phyloP scores from a whole-genome alignment of 345 rosid genomes.

The Euphorbia pulcherrima region DNA sequence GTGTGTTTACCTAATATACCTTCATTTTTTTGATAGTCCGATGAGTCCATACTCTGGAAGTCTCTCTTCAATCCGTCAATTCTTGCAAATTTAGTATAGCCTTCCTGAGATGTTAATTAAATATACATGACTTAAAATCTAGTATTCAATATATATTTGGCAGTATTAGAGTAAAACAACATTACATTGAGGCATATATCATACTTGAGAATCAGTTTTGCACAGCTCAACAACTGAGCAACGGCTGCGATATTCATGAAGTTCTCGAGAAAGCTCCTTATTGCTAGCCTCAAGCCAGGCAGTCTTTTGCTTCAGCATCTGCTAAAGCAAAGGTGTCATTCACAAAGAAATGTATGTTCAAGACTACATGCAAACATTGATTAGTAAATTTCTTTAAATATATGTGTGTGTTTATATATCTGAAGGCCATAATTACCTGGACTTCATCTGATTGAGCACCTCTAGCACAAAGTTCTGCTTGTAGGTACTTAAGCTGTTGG shows the following conservation, averaged over 20 bases:
- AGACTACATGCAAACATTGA: not conserved
- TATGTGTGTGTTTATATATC: too few relatives aligned
- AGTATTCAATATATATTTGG: not conserved
- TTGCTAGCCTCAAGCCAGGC: slow-evolving; percentile 91
- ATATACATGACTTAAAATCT: not conserved
- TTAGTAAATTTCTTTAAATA: too few relatives aligned
- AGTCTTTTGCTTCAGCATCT: slow-evolving; percentile 89
- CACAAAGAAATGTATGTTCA: not conserved
- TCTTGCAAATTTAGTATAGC: slow-evolving; percentile 50
- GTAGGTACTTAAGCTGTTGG: slow-evolving; percentile 83
- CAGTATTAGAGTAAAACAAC: not conserved
- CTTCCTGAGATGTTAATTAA: slow-evolving; percentile 50
- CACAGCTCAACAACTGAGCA: slow-evolving; percentile 44
- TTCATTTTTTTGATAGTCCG: slow-evolving; percentile 76
- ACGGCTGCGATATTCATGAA: slow-evolving; percentile 73
- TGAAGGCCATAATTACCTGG: slow-evolving; percentile 46
- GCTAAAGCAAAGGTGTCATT: not conserved
- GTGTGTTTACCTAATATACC: slow-evolving; percentile 47
- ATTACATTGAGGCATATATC: slow-evolving; percentile 20
- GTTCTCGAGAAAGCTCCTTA: slow-evolving; percentile 86
- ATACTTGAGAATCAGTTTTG: slow-evolving; percentile 72
- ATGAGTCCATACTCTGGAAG: slow-evolving; percentile 71
- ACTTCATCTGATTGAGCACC: slow-evolving; percentile 73
- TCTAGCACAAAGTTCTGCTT: slow-evolving; percentile 92
- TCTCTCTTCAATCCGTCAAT: slow-evolving; percentile 78